Base-by-base conservation (phyloP, 176 grass and related monocot genomes). In the Thinopyrum elongatum region DNA sequence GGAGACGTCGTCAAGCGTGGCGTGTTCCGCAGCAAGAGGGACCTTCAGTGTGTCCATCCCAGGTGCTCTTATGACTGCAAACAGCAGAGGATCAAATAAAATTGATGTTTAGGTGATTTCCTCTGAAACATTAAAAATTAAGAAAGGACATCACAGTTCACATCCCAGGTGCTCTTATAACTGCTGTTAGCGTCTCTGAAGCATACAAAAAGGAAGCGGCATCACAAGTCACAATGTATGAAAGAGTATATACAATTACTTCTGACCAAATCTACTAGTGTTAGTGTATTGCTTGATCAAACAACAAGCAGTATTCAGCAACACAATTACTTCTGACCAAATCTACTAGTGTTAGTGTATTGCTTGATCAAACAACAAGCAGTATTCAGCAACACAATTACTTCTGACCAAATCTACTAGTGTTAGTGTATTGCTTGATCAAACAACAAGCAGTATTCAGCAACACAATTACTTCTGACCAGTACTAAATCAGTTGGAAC, bases 21-120 rank as follows among this genome's bases (percentile, higher is more conserved):
- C 26, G 16, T 16, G 42, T 31, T 95, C 71, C 1, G 47, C 60
- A 8, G 55, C 74, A 76, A 98, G 84, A 65, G 84, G 78, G 49
- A 98, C 78, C 81, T 84, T 98, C 58, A 95, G 22, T 16, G 81
- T 57, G 1, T 94, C 70, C 93, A 98, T 98, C 74, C 88, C 93
- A 3, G 93, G 93, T 12, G 93, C 93, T 79, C 64, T 89, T 85
- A 94, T 84, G 28, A 94, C 96, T 98, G 77, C 29, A 89, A 11
- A 21, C 38, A 82, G 80, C 23, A 65, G 26, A 55, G 58, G 14
- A 23, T 77, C 3, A 65, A 70, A 76, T 2, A 44, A 87, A 84
- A 53, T 53, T 7, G 16, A 51, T 6, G 5, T 51, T 51, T 51
- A 51, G 47, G 47, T 2, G 16, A 55, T 55, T 55, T 53, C 16